Evolutionary conservation across 1,284 basidiomycete species (phyloP), one percentile per base, ranked within the genome.

Genomic region (Baeospora myosura): DNA sequence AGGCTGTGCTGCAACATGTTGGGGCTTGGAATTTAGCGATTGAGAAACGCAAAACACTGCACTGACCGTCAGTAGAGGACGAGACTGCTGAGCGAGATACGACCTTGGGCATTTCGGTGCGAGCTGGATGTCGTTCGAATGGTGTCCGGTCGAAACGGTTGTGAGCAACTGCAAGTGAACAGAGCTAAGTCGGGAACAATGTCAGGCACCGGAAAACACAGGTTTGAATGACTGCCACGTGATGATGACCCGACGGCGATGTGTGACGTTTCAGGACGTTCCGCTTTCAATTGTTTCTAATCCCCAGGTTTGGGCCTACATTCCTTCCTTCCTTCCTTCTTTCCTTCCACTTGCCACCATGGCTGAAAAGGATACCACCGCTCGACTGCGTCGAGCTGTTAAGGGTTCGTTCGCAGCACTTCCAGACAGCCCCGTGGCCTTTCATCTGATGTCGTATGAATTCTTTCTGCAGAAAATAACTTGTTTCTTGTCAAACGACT

Each of bases 401-500:
- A 85, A 87, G 72, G 85, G 86, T 80, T 41, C 34, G 59, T 44
- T 14, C 42, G 22, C 20, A 23, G 41, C 21, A 29, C 24, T 26
- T 7, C 16, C 24, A 16, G 16, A 29, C 24, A 11, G 24, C 14
- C 32, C 12, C 16, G 7, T 18, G 20, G 8, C 32, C 32, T 14
- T 30, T 23, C 32, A 41, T 26, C 46, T 53, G 45, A 49, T 50
- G 54, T 52, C 45, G 51, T 41, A 33, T 47, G 39, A 35, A 43
- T 25, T 39, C 38, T 46, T 37, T 38, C 44, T 45, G 29, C 58
- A 94, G 91, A 93, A 66, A 92, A 94, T 66, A 93, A 93, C 63
- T 77, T 94, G 48, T 83, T 91, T 51, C 78, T 93, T 48, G 87
- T 94, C 55, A 83, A 81, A 63, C 75, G 90, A 34, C 78, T 90